Evolutionary conservation across 129 eudicot species (phyloP).

Genomic region (Daucus carota): DNA sequence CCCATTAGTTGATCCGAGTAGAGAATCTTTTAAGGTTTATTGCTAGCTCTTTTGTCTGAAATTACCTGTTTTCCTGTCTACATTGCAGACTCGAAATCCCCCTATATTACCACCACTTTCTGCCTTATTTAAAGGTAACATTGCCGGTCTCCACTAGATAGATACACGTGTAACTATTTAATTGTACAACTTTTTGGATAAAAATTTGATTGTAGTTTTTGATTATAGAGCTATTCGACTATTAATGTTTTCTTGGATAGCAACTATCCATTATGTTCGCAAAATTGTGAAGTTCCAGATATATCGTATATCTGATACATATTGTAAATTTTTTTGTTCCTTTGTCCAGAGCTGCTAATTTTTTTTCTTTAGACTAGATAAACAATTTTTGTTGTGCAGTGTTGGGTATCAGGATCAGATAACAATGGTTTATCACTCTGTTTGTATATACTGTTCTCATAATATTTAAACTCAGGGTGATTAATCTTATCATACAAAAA

Average conservation of each 20-base stretch:
- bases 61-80: neutral
- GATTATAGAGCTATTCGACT: neutral
- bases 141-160: neutral
- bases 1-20: neutral
- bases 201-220: neutral
- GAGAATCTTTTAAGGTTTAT: neutral
- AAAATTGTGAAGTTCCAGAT: neutral
- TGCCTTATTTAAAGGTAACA: slow-evolving; percentile 49
- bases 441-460: neutral
- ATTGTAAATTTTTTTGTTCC: neutral
- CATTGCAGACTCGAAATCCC: slow-evolving; percentile 53
- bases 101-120: slow-evolving; percentile 76
- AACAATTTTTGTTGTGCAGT: neutral
- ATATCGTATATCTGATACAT: neutral
- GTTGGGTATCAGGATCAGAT: neutral
- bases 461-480: neutral
- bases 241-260: neutral
- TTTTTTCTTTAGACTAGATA: neutral
- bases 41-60: slow-evolving; percentile 8
- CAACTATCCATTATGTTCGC: neutral
- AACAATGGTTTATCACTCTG: neutral
- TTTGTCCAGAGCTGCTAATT: neutral
- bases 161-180: neutral
- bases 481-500: neutral
- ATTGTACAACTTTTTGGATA: neutral